These are phyloP conservation scores for Starmerella gropengiesseri DNA, from an alignment of 805 yeast species.

Conservation along the genomic window DNA sequence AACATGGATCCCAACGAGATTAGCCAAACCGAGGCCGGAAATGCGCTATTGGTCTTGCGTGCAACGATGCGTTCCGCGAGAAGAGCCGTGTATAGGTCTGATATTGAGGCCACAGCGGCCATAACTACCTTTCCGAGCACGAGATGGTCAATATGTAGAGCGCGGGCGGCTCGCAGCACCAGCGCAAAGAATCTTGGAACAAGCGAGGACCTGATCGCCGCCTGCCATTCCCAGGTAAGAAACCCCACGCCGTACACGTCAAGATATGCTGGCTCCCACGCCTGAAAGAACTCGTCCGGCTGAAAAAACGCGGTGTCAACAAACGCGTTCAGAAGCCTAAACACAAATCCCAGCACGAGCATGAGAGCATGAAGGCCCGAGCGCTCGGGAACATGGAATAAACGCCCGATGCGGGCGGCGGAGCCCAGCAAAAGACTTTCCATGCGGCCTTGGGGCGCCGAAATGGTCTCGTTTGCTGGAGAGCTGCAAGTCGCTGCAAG, in stretches of 20 bases:
- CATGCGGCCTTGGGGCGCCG: too few relatives aligned
- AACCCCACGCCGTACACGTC: conserved; percentile 69
- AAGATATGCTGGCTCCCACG: conserved; percentile 81
- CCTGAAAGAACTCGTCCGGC: conserved; percentile 92
- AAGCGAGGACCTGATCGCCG: conserved; percentile 60
- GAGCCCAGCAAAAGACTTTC: too few relatives aligned
- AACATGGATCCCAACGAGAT: conserved; percentile 56
- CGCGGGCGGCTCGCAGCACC: conserved; percentile 33
- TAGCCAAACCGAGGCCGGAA: conserved; percentile 30
- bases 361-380: neutral
- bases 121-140: conserved; percentile 54
- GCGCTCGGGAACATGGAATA: neutral
- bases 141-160: conserved; percentile 29
- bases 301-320: conserved; percentile 71
- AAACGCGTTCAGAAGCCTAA: conserved; percentile 51
- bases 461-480: too few relatives aligned
- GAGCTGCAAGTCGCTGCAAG: too few relatives aligned
- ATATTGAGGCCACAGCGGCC: conserved; percentile 57
- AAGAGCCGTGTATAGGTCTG: conserved; percentile 50
- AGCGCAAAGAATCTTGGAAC: conserved; percentile 65
- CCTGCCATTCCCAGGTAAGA: conserved; percentile 89
- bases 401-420: too few relatives aligned
- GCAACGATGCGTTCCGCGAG: conserved; percentile 33
- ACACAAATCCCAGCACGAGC: conserved; percentile 4
- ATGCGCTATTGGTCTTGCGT: neutral